Percentiles rank a stretch among this genome's conserved stretches.
phyloP scores from a whole-genome alignment of 2,329 filamentous ascomycete species.

The Scorias spongiosa region DNA sequence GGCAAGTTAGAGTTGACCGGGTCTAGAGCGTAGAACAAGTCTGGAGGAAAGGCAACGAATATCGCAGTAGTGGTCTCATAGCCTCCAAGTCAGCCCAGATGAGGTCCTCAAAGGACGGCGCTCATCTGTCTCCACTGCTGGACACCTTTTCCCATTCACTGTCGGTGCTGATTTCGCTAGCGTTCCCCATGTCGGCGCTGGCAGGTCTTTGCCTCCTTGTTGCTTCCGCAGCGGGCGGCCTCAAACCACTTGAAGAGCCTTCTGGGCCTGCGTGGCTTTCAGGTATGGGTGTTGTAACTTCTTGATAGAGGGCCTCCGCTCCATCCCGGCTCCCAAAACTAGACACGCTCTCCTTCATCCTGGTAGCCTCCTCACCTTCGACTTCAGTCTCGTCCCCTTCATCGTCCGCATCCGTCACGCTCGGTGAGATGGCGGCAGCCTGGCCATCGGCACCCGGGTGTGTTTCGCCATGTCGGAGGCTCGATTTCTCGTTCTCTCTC shows the following conservation, averaged over 20 bases:
- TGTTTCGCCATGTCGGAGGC: slow-evolving; percentile 8
- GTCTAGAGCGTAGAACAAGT: too few relatives aligned
- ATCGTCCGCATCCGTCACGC: slow-evolving; percentile 21
- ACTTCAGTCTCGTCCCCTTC: slow-evolving; percentile 35
- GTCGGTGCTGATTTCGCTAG: slow-evolving; percentile 49
- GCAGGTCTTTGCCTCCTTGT: slow-evolving; percentile 9
- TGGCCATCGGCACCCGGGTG: slow-evolving; percentile 12
- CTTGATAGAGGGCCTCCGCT: slow-evolving; percentile 6
- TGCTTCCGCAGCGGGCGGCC: not conserved
- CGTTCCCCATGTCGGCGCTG: slow-evolving; percentile 10
- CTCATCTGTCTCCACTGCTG: not conserved
- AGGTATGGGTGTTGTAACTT: not conserved
- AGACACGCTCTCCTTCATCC: slow-evolving; percentile 4
- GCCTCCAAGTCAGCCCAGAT: too few relatives aligned
- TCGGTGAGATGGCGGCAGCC: slow-evolving; percentile 8
- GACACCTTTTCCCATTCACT: slow-evolving; percentile 91
- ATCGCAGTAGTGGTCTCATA: too few relatives aligned
- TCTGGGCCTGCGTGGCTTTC: slow-evolving; percentile 1
- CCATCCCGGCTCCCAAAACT: slow-evolving; percentile 3
- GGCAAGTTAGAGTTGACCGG: too few relatives aligned
- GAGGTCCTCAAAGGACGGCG: too few relatives aligned
- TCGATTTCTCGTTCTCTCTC: slow-evolving; percentile 17
- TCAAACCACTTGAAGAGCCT: slow-evolving; percentile 1
- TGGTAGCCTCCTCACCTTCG: slow-evolving; percentile 10
- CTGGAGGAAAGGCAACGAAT: too few relatives aligned